Conservation (phyloP, 257 asterid genomes). For the Cinchona pubescens region DNA sequence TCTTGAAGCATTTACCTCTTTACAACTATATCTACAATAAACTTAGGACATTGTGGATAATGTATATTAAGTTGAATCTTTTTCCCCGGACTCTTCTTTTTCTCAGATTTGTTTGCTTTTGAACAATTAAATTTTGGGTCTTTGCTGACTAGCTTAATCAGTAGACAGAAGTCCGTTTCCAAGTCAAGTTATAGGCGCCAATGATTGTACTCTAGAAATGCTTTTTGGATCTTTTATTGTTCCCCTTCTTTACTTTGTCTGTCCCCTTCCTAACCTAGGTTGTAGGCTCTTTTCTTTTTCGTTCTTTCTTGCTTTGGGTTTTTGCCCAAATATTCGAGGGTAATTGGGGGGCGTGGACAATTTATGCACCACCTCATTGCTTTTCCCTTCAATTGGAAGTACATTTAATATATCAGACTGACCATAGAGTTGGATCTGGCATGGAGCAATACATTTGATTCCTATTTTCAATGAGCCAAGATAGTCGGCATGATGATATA, state of each 20-base stretch:
- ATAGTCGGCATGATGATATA: background rate
- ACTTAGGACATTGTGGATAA: conserved; percentile 18
- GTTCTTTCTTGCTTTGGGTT: no score
- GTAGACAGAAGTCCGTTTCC: background rate
- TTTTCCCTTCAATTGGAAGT: background rate
- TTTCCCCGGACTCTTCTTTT: background rate
- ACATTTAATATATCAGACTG: no score
- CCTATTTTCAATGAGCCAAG: background rate
- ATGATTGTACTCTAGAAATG: background rate
- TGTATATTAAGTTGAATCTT: background rate
- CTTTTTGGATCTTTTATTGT: background rate
- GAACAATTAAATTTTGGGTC: background rate
- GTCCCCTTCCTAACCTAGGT: background rate
- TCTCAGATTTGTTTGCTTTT: background rate
- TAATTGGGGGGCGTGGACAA: background rate
- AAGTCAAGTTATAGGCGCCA: background rate
- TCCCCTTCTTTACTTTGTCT: no score
- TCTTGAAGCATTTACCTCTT: conserved; percentile 13
- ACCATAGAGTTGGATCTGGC: background rate
- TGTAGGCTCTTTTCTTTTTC: background rate
- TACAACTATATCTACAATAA: conserved; percentile 12
- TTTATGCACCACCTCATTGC: background rate
- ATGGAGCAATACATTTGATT: background rate
- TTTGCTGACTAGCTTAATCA: background rate
- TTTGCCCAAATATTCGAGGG: background rate